Base-by-base conservation (phyloP, 2,329 filamentous ascomycete genomes). In the Cryphonectria japonica region DNA sequence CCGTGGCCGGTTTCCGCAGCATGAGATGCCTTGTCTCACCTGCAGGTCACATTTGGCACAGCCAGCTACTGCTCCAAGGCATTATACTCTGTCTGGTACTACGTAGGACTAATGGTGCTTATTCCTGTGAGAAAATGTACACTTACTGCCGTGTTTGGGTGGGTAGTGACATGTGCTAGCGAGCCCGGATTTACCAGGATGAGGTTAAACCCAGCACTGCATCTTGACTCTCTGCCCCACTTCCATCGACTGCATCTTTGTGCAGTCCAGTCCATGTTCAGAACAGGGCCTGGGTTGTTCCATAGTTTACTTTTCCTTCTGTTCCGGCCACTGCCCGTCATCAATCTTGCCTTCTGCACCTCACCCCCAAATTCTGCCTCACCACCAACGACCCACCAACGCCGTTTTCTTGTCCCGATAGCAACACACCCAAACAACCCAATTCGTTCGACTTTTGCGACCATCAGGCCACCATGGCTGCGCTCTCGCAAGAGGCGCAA, bases 401-500 rank as follows among this genome's bases (percentile, higher is more conserved):
- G 9, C 32, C 68, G 34, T 32, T 46, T 63, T 50, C 43, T 61
- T 57, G 26, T 34, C 57, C 16, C 26, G 46, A 16, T 14, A 43
- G 32, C 32, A 37, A 39, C 67, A 29, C 46, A 57, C 46, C 60
- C 32, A 32, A 61, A 62, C 37, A 63, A 34, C 39, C 32, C 57
- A 59, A 54, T 43, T 46, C 14, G 32, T 43, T 41, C n/a, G 46
- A 37, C 22, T 1, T 32, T 11, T 14, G 34, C 34, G 14, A 41
- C 34, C 22, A 32, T 19, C 43, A 54, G 52, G 50, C 32, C 43
- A 68, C 57, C 50, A 73, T 73, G 71, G 62, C 70, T 66, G 69
- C 66, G 71, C 66, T 60, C 64, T 71, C 69, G 69, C 71, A 68
- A 52, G 69, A 73, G 71, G 69, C 69, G 63, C 71, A 73, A 37